A percentile compares a stretch with the other conserved stretches of the same genome.
These are phyloP conservation scores for Cryptococcus sp. DNA, from an alignment of 1,284 basidiomycete species.

Conservation along the genomic window DNA sequence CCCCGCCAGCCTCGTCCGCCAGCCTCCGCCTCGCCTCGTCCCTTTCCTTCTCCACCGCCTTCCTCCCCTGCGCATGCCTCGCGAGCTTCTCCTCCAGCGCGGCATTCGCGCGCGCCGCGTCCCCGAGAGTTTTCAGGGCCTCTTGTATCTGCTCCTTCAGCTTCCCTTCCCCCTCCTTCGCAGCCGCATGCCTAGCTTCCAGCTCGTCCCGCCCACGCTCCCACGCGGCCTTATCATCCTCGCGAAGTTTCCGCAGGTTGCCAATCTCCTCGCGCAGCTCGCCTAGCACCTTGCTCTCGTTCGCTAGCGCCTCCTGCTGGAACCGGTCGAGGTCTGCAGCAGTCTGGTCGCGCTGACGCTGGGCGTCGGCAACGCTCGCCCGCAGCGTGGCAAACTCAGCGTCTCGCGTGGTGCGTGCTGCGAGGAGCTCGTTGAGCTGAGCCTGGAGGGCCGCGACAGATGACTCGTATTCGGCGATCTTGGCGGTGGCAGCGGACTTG, in stretches of 20 bases:
- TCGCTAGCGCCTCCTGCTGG: slow-evolving; percentile 27
- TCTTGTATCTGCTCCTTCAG: slow-evolving; percentile 9
- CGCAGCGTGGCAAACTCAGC: slow-evolving; percentile 6
- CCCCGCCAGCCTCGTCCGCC: slow-evolving; percentile 6
- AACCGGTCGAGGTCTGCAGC: slow-evolving; percentile 26
- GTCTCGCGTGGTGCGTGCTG: slow-evolving; percentile 2
- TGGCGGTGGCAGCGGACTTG: not conserved
- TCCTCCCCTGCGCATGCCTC: slow-evolving; percentile 3
- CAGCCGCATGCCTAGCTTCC: not conserved
- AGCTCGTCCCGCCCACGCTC: slow-evolving; percentile 7
- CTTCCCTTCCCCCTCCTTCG: not conserved
- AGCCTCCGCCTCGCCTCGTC: slow-evolving; percentile 3
- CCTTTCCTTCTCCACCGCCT: not conserved
- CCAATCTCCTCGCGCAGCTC: slow-evolving; percentile 28
- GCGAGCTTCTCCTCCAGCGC: slow-evolving; percentile 6
- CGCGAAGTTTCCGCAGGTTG: slow-evolving; percentile 13
- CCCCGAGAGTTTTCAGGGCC: slow-evolving; percentile 4
- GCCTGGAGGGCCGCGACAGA: not conserved
- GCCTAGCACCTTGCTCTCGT: slow-evolving; percentile 23
- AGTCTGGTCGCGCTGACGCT: slow-evolving; percentile 16
- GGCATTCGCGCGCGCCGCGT: slow-evolving; percentile 3
- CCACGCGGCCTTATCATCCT: slow-evolving; percentile 7
- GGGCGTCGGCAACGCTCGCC: slow-evolving; percentile 1
- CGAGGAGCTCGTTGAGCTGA: slow-evolving; percentile 2
- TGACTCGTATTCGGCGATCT: not conserved